A percentile compares a stretch with the other conserved stretches of the same genome.
These are phyloP conservation scores for Fusarium virguliforme DNA, from an alignment of 2,329 filamentous ascomycete genomes.

Conservation along the genomic window DNA sequence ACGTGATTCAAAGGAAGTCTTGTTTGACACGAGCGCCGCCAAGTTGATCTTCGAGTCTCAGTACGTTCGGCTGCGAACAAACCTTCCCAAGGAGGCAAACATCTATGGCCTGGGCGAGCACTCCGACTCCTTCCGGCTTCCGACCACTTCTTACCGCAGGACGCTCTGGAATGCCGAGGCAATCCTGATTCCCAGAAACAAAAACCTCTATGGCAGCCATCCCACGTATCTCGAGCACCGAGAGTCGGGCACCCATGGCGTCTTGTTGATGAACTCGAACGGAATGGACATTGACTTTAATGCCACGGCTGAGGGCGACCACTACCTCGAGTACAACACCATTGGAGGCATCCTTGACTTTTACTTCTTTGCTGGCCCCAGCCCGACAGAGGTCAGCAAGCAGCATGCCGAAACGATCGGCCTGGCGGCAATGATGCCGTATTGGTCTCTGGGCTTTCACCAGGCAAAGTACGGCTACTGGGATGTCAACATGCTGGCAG, in stretches of 20 bases:
- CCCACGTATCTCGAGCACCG: constrained; percentile 80
- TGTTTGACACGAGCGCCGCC: constrained; percentile 11
- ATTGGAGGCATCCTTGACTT: constrained; percentile 85
- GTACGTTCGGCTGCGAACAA: constrained; percentile 8
- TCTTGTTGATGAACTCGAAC: constrained; percentile 84
- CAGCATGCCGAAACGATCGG: constrained; percentile 80
- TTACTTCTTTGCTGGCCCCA: constrained; percentile 84
- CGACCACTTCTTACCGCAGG: constrained; percentile 55
- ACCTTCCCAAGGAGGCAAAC: background rate
- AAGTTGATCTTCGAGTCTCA: constrained; percentile 15
- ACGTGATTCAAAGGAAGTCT: background rate
- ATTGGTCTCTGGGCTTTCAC: constrained; percentile 86
- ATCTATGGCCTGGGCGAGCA: constrained; percentile 21
- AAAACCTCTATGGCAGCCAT: constrained; percentile 83
- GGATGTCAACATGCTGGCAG: constrained; percentile 78
- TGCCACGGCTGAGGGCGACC: constrained; percentile 68
- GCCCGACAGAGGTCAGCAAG: constrained; percentile 76
- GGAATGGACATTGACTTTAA: constrained; percentile 81
- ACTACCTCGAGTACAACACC: constrained; percentile 86
- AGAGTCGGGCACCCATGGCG: constrained; percentile 73
- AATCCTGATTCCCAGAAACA: constrained; percentile 72
- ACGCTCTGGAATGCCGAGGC: constrained; percentile 81
- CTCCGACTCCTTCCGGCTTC: constrained; percentile 8
- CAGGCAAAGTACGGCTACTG: constrained; percentile 88
- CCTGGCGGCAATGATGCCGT: constrained; percentile 83